phyloP scores from a whole-genome alignment of 169 alveolate genomes.

The Prorocentrum cordatum region DNA sequence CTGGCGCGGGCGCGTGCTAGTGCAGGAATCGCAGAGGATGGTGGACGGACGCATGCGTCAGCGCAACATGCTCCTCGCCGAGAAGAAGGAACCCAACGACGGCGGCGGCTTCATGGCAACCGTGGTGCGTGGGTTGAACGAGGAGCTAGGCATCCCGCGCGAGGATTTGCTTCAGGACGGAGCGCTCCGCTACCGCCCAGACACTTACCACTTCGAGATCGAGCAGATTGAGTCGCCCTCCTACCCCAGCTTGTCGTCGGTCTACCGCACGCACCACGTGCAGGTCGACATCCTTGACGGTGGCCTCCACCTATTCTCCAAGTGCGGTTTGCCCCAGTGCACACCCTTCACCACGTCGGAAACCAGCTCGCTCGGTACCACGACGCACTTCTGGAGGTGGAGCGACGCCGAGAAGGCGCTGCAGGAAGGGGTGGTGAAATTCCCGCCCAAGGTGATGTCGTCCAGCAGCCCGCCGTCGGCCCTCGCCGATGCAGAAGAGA shows the following conservation, averaged over 20 bases:
- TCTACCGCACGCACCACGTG: constrained; percentile 58
- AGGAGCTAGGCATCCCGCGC: background rate
- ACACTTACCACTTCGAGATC: constrained; percentile 58
- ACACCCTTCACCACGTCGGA: too few species aligned
- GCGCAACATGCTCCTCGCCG: constrained; percentile 59
- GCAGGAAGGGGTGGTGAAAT: constrained; percentile 6
- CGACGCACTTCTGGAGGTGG: too few species aligned
- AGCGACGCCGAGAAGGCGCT: background rate
- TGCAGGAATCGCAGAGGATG: constrained; percentile 29
- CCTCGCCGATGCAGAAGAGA: too few species aligned
- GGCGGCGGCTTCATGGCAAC: background rate
- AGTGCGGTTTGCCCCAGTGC: background rate
- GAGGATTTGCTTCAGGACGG: background rate
- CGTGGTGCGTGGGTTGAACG: background rate
- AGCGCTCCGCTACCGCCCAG: background rate
- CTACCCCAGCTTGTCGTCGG: constrained; percentile 29
- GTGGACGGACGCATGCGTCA: constrained; percentile 30
- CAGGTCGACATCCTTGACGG: constrained; percentile 46
- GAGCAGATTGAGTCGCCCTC: constrained; percentile 51
- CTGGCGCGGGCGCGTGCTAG: constrained; percentile 50
- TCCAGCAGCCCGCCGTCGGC: background rate
- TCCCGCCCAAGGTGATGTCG: constrained; percentile 47
- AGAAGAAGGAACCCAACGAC: constrained; percentile 61
- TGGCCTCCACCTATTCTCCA: background rate
- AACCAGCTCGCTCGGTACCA: too few species aligned